Evolutionary conservation across 495 filamentous ascomycete species (phyloP).

Genomic region (Lepraria neglecta): DNA sequence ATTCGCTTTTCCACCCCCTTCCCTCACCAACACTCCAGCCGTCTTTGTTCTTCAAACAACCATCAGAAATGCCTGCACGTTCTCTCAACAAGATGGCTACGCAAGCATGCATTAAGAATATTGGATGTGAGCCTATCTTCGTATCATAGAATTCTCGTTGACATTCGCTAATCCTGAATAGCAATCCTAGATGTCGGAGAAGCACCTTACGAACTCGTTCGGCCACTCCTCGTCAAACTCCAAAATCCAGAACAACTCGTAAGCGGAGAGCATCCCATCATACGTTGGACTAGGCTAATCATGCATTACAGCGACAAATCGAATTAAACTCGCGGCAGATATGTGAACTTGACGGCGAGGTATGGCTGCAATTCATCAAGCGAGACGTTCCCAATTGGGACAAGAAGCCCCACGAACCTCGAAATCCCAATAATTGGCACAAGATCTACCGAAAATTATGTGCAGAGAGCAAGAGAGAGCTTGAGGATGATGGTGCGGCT

Average conservation of each 20-base stretch:
- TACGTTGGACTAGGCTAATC: neutral
- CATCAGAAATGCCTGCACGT: constrained; percentile 37
- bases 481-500: constrained; percentile 40
- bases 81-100: constrained; percentile 41
- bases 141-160: neutral
- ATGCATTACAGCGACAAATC: constrained; percentile 42
- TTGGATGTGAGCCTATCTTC: constrained; percentile 35
- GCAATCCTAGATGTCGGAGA: constrained; percentile 58
- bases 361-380: constrained; percentile 64
- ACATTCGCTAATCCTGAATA: constrained; percentile 23
- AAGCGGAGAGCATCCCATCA: constrained; percentile 19
- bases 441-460: constrained; percentile 53
- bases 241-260: constrained; percentile 62
- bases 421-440: constrained; percentile 54
- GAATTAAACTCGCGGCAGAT: constrained; percentile 64
- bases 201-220: constrained; percentile 53
- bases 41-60: neutral
- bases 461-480: constrained; percentile 39
- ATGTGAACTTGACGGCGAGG: constrained; percentile 49
- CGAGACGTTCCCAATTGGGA: constrained; percentile 60
- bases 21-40: no score
- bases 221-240: constrained; percentile 55
- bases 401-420: constrained; percentile 48
- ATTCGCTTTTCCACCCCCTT: neutral
- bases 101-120: constrained; percentile 42